Evolutionary conservation across 306 rosid species (phyloP).

Genomic region (Vigna nakashimae): DNA sequence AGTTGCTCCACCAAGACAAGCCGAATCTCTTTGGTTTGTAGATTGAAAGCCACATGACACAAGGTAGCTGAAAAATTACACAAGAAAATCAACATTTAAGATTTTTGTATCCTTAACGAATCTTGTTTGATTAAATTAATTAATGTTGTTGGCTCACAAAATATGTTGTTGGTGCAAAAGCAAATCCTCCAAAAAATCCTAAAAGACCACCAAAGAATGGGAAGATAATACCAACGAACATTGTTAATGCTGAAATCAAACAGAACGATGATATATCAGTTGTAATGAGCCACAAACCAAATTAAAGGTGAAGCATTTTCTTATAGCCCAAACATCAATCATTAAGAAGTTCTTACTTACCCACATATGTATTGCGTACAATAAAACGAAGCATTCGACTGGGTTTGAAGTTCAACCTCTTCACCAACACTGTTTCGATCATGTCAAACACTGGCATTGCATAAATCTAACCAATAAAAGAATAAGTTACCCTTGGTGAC

Average conservation of each 20-base stretch:
- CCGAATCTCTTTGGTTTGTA: slow-evolving; percentile 75
- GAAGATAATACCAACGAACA: slow-evolving; percentile 73
- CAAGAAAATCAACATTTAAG: not conserved
- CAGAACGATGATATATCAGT: not conserved
- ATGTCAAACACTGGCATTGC: slow-evolving; percentile 97
- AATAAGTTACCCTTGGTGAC: not conserved
- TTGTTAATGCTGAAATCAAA: slow-evolving; percentile 65
- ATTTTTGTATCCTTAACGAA: not conserved
- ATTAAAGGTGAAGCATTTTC: not conserved
- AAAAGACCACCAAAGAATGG: slow-evolving; percentile 83
- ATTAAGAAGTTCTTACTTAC: slow-evolving; percentile 50
- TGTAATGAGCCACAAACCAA: not conserved
- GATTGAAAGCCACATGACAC: slow-evolving; percentile 84
- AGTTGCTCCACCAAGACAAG: slow-evolving; percentile 80
- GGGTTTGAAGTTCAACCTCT: slow-evolving; percentile 68
- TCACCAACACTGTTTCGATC: slow-evolving; percentile 81
- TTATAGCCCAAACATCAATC: not conserved
- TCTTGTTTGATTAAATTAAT: not conserved
- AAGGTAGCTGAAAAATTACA: slow-evolving; percentile 75
- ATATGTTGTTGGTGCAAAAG: slow-evolving; percentile 88
- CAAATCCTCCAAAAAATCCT: slow-evolving; percentile 85
- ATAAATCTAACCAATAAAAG: slow-evolving; percentile 56
- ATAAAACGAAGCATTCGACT: slow-evolving; percentile 63
- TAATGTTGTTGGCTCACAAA: slow-evolving; percentile 57
- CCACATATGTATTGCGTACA: slow-evolving; percentile 68